Conservation (phyloP, 306 rosid species). For the Cucurbita maxima region DNA sequence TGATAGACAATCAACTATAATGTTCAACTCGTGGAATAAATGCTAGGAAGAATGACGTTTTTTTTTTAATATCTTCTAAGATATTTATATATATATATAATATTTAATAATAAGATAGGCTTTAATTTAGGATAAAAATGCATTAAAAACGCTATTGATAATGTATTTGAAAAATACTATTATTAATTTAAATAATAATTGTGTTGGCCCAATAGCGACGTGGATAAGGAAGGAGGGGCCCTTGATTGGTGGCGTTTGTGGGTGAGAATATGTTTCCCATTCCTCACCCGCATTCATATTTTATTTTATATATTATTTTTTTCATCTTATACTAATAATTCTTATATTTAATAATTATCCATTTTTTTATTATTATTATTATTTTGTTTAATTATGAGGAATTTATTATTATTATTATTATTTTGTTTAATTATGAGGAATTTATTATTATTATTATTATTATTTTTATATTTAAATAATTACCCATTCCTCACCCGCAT, state of each 20-base stretch:
- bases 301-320: not conserved
- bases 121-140: not conserved
- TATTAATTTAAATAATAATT: not conserved
- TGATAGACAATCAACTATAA: no score
- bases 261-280: slow-evolving; percentile 2
- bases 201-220: not conserved
- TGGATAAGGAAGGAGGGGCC: not conserved
- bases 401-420: no score
- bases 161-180: not conserved
- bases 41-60: no score
- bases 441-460: no score
- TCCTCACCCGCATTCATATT: not conserved
- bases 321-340: not conserved
- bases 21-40: no score
- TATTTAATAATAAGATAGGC: not conserved
- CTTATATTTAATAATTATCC: not conserved
- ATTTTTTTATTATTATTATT: not conserved
- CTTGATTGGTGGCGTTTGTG: not conserved
- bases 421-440: not conserved
- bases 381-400: not conserved
- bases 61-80: no score
- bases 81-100: no score
- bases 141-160: not conserved
- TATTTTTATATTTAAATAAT: no score
- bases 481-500: no score